These are phyloP conservation scores for Xanthoceras sorbifolium DNA, from an alignment of 345 rosid genomes.

Conservation along the genomic window DNA sequence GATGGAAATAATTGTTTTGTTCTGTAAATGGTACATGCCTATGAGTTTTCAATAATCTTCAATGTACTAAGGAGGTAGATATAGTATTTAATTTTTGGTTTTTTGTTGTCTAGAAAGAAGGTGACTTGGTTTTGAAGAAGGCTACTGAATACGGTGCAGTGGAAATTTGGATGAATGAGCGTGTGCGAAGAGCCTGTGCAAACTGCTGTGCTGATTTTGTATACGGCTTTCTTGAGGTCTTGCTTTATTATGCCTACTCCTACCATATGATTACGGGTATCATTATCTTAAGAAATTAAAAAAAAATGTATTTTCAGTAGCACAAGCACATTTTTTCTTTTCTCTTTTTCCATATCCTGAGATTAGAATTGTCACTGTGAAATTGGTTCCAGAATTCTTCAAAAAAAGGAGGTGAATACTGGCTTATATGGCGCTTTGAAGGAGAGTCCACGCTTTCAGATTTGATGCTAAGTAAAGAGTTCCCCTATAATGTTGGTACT, in stretches of 20 bases:
- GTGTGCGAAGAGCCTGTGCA: conserved; percentile 93
- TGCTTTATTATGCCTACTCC: conserved; percentile 35
- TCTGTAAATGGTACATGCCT: background rate
- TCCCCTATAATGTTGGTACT: conserved; percentile 84
- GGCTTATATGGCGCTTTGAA: conserved; percentile 91
- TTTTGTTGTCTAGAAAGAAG: conserved; percentile 51
- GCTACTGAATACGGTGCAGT: conserved; percentile 96
- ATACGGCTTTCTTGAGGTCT: conserved; percentile 90
- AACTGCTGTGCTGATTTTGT: conserved; percentile 91
- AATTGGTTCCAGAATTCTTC: conserved; percentile 63
- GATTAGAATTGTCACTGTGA: conserved; percentile 19
- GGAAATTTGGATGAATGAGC: conserved; percentile 99
- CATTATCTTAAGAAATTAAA: conserved; percentile 24
- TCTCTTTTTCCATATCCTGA: conserved; percentile 11
- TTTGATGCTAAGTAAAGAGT: conserved; percentile 83
- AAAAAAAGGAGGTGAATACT: conserved; percentile 77
- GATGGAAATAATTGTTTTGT: background rate
- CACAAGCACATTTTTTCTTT: no score
- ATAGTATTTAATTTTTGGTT: background rate
- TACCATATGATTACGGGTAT: conserved; percentile 37
- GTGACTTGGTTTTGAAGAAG: conserved; percentile 90
- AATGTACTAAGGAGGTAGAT: background rate
- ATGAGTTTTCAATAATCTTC: background rate
- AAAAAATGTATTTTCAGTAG: conserved; percentile 1
- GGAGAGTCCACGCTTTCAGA: conserved; percentile 84